These are phyloP conservation scores for Allomyces macrogynus DNA, from an alignment of 192 early-diverging fungal genomes.

Conservation along the genomic window DNA sequence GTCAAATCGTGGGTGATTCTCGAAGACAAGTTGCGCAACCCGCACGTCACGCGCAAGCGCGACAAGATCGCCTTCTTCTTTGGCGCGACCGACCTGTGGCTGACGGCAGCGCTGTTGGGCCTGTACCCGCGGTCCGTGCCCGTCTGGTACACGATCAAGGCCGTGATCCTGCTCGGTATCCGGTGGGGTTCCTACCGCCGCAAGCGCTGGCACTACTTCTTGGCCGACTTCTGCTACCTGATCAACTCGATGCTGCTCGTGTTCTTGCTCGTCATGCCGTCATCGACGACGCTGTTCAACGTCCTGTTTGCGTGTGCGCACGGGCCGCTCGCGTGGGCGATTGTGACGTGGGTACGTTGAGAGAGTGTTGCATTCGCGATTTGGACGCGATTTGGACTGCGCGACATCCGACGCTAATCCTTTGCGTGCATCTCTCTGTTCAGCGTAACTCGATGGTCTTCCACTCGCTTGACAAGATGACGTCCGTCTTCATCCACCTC, in stretches of 20 bases:
- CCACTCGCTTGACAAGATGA: conserved; percentile 19
- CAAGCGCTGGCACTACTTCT: conserved; percentile 10
- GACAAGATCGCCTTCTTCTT: conserved; percentile 19
- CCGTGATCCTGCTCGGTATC: conserved; percentile 2
- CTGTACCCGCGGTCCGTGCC: conserved; percentile 5
- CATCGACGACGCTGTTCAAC: conserved; percentile 7
- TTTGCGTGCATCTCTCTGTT: no score
- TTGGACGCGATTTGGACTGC: no score
- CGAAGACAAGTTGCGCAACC: neutral
- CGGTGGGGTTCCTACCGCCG: conserved; percentile 6
- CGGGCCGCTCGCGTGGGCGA: conserved; percentile 18
- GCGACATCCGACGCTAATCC: no score
- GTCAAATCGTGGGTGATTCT: neutral
- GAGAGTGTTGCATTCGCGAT: no score
- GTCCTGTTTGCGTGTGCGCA: conserved; percentile 11
- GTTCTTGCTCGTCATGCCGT: conserved; percentile 8
- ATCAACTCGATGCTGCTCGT: conserved; percentile 12
- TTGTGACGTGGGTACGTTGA: conserved; percentile 11
- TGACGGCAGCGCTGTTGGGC: conserved; percentile 6
- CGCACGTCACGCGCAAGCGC: neutral
- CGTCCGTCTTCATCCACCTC: conserved; percentile 14
- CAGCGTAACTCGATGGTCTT: conserved; percentile 16
- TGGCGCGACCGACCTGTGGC: conserved; percentile 19
- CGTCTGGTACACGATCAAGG: conserved; percentile 6
- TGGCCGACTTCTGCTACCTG: conserved; percentile 14